These are phyloP conservation scores for Mycena floridula DNA, from an alignment of 768 basidiomycete species.

Conservation along the genomic window DNA sequence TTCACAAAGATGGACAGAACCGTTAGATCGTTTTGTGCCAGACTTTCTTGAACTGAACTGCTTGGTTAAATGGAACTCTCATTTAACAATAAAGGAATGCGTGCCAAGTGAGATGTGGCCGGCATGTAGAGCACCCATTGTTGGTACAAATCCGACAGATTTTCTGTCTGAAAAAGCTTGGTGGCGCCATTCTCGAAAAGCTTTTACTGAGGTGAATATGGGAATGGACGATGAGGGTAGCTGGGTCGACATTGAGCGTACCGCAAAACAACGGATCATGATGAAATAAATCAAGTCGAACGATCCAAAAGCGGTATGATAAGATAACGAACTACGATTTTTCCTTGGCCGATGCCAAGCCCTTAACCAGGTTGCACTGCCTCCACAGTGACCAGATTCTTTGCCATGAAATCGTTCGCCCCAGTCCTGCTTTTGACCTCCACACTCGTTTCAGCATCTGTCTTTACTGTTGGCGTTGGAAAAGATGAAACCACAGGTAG, in stretches of 20 bases:
- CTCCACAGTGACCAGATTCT: no score
- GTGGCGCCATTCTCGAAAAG: conserved; percentile 71
- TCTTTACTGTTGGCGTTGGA: no score
- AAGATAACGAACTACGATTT: no score
- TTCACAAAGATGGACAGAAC: conserved; percentile 97
- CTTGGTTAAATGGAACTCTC: background rate
- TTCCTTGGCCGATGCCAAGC: no score
- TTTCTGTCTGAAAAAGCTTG: conserved; percentile 49
- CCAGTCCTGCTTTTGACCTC: no score
- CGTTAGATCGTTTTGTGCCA: conserved; percentile 76
- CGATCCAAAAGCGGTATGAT: no score
- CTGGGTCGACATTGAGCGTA: background rate
- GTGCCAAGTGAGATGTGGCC: conserved; percentile 89
- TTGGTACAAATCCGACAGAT: conserved; percentile 91
- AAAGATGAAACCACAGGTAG: no score
- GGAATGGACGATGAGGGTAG: conserved; percentile 35
- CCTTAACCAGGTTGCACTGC: no score
- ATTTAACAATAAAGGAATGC: conserved; percentile 16
- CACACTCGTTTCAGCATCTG: no score
- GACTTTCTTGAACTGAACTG: conserved; percentile 65
- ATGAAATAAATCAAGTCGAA: no score
- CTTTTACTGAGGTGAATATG: conserved; percentile 51
- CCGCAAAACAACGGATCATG: no score
- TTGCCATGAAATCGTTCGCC: no score
- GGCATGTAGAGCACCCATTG: conserved; percentile 95